A percentile compares a stretch with the other conserved stretches of the same genome.
Evolutionary conservation across 495 filamentous ascomycete species (phyloP).

Genomic region (Apodospora peruviana): DNA sequence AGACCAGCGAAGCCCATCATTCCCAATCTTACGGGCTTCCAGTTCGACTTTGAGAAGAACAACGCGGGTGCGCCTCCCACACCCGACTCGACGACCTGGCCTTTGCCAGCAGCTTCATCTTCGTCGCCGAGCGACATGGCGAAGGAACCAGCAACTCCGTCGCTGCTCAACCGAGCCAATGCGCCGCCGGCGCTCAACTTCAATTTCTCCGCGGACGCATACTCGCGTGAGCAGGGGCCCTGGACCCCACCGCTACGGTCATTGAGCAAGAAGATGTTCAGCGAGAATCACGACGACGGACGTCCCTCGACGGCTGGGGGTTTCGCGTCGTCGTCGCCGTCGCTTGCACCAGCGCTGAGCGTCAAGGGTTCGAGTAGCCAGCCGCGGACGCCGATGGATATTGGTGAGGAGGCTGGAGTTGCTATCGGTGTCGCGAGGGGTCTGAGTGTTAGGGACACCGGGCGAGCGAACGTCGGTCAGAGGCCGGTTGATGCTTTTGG

Average conservation of each 20-base stretch:
- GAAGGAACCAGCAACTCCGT: not conserved
- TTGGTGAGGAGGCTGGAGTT: constrained; percentile 2
- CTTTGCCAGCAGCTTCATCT: constrained; percentile 15
- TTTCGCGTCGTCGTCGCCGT: not conserved
- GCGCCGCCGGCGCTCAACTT: constrained; percentile 21
- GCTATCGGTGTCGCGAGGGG: constrained; percentile 28
- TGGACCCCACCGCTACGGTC: constrained; percentile 19
- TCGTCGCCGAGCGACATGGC: not conserved
- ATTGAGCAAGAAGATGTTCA: not conserved
- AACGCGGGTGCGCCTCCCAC: constrained; percentile 10
- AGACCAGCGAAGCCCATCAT: constrained; percentile 8
- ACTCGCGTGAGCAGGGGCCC: constrained; percentile 19
- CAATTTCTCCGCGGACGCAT: constrained; percentile 23
- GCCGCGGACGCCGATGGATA: constrained; percentile 10
- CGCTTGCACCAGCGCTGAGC: not conserved
- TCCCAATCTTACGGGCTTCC: constrained; percentile 20
- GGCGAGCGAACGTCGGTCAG: not conserved
- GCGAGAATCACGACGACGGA: not conserved
- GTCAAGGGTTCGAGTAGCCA: not conserved
- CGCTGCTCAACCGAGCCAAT: constrained; percentile 13
- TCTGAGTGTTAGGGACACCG: constrained; percentile 18
- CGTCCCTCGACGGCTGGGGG: constrained; percentile 7
- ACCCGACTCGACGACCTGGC: constrained; percentile 25
- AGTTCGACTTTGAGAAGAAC: constrained; percentile 27
- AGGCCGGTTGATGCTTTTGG: constrained; percentile 1